Base-by-base conservation (phyloP, 371 early-diverging fungal species). In the Actinomortierella wolfii region DNA sequence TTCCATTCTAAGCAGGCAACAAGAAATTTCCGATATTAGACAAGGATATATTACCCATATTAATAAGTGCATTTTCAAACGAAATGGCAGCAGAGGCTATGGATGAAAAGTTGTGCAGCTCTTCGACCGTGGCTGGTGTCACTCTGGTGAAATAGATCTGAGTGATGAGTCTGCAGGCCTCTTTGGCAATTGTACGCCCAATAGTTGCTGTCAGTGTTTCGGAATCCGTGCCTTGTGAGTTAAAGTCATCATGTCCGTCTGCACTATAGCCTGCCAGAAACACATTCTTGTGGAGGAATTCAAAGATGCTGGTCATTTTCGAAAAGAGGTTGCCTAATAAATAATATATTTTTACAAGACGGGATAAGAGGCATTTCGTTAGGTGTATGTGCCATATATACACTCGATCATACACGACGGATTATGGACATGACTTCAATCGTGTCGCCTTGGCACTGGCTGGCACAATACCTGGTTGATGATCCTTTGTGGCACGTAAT, bases 21-120 rank as follows among this genome's bases (percentile, higher is more conserved):
- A 41, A 41, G 41, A 41, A 11, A 15, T 20, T 44, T 13, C 13
- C 44, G 13, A 15, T 14, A 45, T 2, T 25, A 14, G 15, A 26
- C 5, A 1, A 18, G 9, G 20, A 29, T 14, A 28, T 34, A 34
- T 47, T 67, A 74, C 75, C 75, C 64, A 74, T 60, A 13, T 67
- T 54, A 7, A 63, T 60, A 14, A 74, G 67, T 2, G 57, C 61
- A 7, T 74, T 54, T 26, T 74, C 75, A 25, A 74, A 67, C n/a
- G 25, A 39, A 9, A 23, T 60, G 21, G 54, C 67, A 20, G 49
- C 26, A 3, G 53, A 25, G 14, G 64, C 58, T 42, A 74, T 51
- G 1, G 59, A 48, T 15, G 43, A 54, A 51, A 67, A 74, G 13
- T 51, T 25, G 24, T 42, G 45, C 51, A 74, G 25, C n/a, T 49